Base-by-base conservation (phyloP, 2,329 filamentous ascomycete genomes). In the Verticillium nubilum region DNA sequence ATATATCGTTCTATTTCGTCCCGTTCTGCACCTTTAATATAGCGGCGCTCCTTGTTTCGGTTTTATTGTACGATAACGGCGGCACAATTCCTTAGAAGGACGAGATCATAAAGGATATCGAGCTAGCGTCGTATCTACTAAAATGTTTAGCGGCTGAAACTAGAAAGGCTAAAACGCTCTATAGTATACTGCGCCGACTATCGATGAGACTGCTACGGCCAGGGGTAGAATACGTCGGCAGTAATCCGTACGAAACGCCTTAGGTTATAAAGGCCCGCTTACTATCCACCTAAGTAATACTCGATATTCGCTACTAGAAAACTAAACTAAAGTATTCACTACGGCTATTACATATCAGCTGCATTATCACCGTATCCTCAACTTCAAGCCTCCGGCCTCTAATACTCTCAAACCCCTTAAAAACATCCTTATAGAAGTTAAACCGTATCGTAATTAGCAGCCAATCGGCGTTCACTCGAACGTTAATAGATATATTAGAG, bases 1-100 rank as follows among this genome's bases (percentile, higher is more conserved):
- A 81, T 52, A 73, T 76, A 5, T 80, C 78, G 35, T 81, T 80
- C 50, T 78, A 82, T 62, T 74, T 79, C 57, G 75, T 80, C 5
- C 69, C 80, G 0, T 83, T 82, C 59, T 72, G 73, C 52, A 76
- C 82, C 31, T 84, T 84, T 54, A 79, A 84, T 61, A 80, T 78
- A 0, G 75, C 79, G 0, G 78, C 80, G 0, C 70, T 80, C 19
- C 66, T 83, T 4, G 82, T 78, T 68, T 82, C 80, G 0, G 76
- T 80, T 2, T 69, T 84, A 6, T 73, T 82, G 4, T 80, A 83
- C 60, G 81, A 84, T 60, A 66, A 69, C n/a, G 70, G 77, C 29
- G 63, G 67, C 19, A 70, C 67, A 13, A 68, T 82, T 3, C 73
- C 75, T 4, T 72, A 71, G 13, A 75, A 76, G 13, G 69, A 75